These are phyloP conservation scores for Hymenoscyphus fraxineus DNA, from an alignment of 2,329 filamentous ascomycete species.

Conservation along the genomic window DNA sequence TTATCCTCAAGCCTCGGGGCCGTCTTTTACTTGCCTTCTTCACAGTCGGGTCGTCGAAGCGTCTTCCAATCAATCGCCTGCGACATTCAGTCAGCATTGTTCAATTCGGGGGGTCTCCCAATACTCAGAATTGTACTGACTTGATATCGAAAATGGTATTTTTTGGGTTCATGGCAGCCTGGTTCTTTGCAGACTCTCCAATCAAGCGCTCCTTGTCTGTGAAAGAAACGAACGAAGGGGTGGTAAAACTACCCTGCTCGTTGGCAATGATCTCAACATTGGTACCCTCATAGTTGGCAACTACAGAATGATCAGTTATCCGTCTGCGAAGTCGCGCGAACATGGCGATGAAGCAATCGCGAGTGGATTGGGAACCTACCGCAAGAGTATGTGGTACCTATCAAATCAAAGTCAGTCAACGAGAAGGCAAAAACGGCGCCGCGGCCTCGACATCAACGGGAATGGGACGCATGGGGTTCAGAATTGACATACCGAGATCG, in stretches of 20 bases:
- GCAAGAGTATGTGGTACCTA: conserved; percentile 99
- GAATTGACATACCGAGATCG: conserved; percentile 77
- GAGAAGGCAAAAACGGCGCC: neutral
- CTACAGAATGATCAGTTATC: conserved; percentile 37
- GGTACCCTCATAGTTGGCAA: conserved; percentile 98
- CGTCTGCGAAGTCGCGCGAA: neutral
- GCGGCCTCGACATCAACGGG: neutral
- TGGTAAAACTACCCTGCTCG: conserved; percentile 99
- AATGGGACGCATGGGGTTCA: neutral
- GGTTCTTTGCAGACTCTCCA: conserved; percentile 99
- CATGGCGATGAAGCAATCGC: conserved; percentile 1
- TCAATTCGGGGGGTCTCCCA: neutral
- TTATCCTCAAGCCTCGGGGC: no score
- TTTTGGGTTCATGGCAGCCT: conserved; percentile 97
- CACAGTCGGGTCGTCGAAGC: conserved; percentile 91
- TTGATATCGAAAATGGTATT: conserved; percentile 99
- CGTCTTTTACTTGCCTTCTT: conserved; percentile 60
- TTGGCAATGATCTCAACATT: conserved; percentile 99
- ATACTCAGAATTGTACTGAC: conserved; percentile 50
- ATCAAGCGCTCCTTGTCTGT: conserved; percentile 98
- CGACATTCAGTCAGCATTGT: conserved; percentile 14
- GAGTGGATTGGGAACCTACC: conserved; percentile 24
- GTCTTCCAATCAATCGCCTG: conserved; percentile 95
- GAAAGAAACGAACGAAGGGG: conserved; percentile 98
- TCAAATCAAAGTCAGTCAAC: conserved; percentile 30